Conservation (phyloP, 768 basidiomycete genomes). For the Suillus brevipes region DNA sequence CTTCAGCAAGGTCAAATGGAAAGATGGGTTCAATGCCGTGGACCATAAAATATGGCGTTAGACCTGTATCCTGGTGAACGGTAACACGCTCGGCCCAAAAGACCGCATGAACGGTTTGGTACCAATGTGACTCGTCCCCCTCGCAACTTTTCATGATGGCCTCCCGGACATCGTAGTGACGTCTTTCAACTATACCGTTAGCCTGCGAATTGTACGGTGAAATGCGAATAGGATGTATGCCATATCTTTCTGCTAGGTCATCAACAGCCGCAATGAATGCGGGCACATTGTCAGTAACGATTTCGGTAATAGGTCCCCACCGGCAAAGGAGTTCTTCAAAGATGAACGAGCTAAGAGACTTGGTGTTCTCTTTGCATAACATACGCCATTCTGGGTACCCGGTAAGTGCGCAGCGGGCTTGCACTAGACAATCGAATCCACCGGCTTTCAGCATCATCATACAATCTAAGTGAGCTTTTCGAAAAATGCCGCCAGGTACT, state of each 20-base stretch:
- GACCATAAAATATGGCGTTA: not conserved
- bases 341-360: too few relatives aligned
- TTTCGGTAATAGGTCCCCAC: too few relatives aligned
- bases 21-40: not conserved
- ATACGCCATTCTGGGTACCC: not conserved
- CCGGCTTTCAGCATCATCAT: slow-evolving; percentile 8
- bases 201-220: not conserved
- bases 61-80: too few relatives aligned
- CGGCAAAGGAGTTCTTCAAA: too few relatives aligned
- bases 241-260: not conserved
- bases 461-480: not conserved
- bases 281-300: slow-evolving; percentile 1
- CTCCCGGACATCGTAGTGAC: too few relatives aligned
- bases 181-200: not conserved
- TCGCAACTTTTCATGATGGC: too few relatives aligned
- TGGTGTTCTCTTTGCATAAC: too few relatives aligned
- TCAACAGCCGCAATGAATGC: not conserved
- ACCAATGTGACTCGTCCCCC: too few relatives aligned
- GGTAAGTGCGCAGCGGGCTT: not conserved
- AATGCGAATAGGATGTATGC: not conserved
- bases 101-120: too few relatives aligned
- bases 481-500: not conserved
- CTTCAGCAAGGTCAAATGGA: not conserved
- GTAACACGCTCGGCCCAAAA: too few relatives aligned
- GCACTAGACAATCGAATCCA: slow-evolving; percentile 21